These are phyloP conservation scores for Fusarium staphyleae DNA, from an alignment of 2,329 filamentous ascomycete genomes.

Conservation along the genomic window DNA sequence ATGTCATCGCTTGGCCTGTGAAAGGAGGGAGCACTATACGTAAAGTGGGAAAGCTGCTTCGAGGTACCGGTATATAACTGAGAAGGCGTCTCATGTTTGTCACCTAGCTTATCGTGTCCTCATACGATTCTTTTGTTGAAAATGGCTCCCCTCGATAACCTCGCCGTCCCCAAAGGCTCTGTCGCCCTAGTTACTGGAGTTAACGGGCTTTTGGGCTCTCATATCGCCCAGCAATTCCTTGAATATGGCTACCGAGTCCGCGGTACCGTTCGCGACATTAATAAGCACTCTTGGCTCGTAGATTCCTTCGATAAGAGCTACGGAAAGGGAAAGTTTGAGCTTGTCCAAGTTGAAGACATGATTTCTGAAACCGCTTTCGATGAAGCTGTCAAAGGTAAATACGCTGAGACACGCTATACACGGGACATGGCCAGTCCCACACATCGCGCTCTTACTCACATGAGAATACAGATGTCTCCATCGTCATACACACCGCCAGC, in stretches of 20 bases:
- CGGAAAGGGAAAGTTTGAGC: background rate
- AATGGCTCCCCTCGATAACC: background rate
- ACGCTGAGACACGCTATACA: background rate
- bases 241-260: background rate
- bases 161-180: background rate
- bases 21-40: no score
- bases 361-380: background rate
- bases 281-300: background rate
- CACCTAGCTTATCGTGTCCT: background rate
- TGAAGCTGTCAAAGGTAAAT: background rate
- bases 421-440: background rate
- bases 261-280: background rate
- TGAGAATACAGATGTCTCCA: background rate
- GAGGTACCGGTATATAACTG: no score
- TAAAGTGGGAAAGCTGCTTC: no score
- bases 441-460: background rate
- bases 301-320: background rate
- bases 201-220: background rate
- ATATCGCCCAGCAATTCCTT: background rate
- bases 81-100: no score
- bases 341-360: background rate
- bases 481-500: background rate
- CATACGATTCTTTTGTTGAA: background rate
- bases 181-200: background rate
- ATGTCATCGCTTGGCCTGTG: no score